Percentiles rank a stretch among this genome's conserved stretches.
These are phyloP conservation scores for Sphaerulina vaccinii DNA, from an alignment of 2,329 filamentous ascomycete species.

Conservation along the genomic window DNA sequence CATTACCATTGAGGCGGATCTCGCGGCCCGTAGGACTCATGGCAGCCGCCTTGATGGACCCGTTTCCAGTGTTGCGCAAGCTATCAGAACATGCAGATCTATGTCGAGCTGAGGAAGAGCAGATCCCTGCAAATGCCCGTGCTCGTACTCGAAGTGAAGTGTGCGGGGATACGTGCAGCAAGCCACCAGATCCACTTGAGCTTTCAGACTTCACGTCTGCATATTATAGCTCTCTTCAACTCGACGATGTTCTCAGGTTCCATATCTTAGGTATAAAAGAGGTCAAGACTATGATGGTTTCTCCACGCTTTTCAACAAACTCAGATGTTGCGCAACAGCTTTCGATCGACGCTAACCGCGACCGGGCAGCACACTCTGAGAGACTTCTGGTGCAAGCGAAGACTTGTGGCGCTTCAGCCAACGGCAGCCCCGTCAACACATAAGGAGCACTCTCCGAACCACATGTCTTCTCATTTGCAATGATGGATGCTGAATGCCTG, in stretches of 20 bases:
- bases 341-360: not conserved
- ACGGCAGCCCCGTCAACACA: constrained; percentile 3
- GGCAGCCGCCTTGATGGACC: constrained; percentile 1
- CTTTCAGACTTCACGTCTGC: constrained; percentile 6
- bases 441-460: not conserved
- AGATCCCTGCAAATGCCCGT: constrained; percentile 5
- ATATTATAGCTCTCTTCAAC: constrained; percentile 1
- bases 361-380: constrained; percentile 2
- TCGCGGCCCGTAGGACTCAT: constrained; percentile 4
- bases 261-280: no score
- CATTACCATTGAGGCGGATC: not conserved
- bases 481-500: no score
- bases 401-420: constrained; percentile 1
- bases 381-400: not conserved
- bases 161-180: constrained; percentile 6
- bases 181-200: constrained; percentile 7
- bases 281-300: no score
- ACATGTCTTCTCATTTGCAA: no score
- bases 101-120: constrained; percentile 1
- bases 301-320: no score
- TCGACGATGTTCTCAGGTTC: no score
- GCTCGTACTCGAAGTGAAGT: constrained; percentile 10
- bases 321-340: not conserved
- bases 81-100: not conserved
- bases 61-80: not conserved